A percentile compares a stretch with the other conserved stretches of the same genome.
Conservation (phyloP, 768 basidiomycete genomes). For the Agaricus bisporus region DNA sequence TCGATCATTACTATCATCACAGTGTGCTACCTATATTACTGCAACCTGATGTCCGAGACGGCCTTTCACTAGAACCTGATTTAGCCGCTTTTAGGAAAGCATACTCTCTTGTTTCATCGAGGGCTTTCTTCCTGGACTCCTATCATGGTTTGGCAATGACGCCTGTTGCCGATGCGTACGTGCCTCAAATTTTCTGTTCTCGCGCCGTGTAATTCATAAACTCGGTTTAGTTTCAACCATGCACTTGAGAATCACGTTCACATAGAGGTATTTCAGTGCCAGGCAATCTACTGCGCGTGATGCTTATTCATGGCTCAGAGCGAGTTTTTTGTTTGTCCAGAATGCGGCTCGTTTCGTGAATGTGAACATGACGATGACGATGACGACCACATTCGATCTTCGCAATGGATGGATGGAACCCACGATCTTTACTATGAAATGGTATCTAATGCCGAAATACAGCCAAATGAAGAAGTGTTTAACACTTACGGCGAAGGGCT, state of each 20-base stretch:
- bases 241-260: conserved; percentile 62
- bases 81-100: conserved; percentile 45
- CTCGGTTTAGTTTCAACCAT: conserved; percentile 61
- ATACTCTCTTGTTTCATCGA: conserved; percentile 64
- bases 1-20: conserved; percentile 29
- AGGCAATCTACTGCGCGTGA: background rate
- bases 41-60: conserved; percentile 12
- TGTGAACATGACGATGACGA: conserved; percentile 58
- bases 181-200: conserved; percentile 12
- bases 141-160: conserved; percentile 81
- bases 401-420: conserved; percentile 9
- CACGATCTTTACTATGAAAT: conserved; percentile 54
- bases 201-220: conserved; percentile 2
- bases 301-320: conserved; percentile 34
- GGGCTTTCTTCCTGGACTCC: conserved; percentile 79
- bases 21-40: conserved; percentile 27
- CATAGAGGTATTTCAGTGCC: conserved; percentile 49
- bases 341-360: conserved; percentile 62
- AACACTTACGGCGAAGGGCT: conserved; percentile 73
- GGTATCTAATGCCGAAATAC: conserved; percentile 51
- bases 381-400: background rate
- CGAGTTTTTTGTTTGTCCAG: conserved; percentile 67
- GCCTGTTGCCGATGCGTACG: conserved; percentile 79
- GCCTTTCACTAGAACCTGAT: conserved; percentile 15
- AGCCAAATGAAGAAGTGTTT: conserved; percentile 52